Evolutionary conservation across 257 asterid genomes (phyloP).

Genomic region (Scutellaria baicalensis): DNA sequence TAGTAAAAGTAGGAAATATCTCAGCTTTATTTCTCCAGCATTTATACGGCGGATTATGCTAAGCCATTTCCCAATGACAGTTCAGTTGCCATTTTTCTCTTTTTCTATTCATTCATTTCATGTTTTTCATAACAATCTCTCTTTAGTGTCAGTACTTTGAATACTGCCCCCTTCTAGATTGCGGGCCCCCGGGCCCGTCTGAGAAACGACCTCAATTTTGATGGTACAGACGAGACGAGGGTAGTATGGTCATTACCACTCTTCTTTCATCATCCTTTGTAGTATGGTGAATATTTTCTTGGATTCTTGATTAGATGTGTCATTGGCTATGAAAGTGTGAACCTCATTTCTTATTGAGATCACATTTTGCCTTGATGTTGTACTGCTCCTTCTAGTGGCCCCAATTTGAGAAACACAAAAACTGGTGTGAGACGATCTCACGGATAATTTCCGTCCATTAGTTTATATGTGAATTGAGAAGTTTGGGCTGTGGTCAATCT

Average conservation of each 20-base stretch:
- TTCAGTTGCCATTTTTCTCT: neutral
- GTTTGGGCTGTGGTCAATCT: too few species aligned
- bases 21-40: neutral
- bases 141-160: constrained; percentile 8
- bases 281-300: constrained; percentile 14
- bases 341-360: constrained; percentile 33
- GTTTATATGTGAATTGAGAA: too few species aligned
- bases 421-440: too few species aligned
- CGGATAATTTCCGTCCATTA: too few species aligned
- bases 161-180: neutral
- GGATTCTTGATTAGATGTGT: constrained; percentile 21
- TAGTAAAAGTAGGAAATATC: constrained; percentile 8
- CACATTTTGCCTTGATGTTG: constrained; percentile 36
- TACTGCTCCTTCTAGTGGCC: too few species aligned
- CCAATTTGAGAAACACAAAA: too few species aligned
- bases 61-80: neutral
- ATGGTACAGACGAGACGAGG: too few species aligned
- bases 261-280: constrained; percentile 28
- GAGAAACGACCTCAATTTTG: too few species aligned
- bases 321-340: constrained; percentile 28
- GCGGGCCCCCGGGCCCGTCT: neutral
- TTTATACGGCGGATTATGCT: constrained; percentile 21
- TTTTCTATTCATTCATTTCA: too few species aligned
- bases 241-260: neutral
- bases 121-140: neutral